These are phyloP conservation scores for Stagonosporopsis tanaceti DNA, from an alignment of 2,329 filamentous ascomycete genomes.

Conservation along the genomic window DNA sequence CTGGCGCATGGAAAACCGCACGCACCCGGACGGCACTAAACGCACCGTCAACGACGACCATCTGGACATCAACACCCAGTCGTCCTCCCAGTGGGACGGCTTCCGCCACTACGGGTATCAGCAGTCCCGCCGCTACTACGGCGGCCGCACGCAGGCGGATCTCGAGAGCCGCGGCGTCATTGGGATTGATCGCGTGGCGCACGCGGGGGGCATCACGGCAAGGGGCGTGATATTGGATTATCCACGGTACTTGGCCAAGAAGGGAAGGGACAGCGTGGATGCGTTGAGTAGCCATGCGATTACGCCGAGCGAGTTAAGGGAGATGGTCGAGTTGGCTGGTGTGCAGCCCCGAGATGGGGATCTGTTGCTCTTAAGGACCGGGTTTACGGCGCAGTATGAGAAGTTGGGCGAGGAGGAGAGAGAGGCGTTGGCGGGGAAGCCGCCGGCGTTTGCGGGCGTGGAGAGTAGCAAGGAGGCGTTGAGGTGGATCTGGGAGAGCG, in stretches of 20 bases:
- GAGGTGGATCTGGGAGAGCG: constrained; percentile 57
- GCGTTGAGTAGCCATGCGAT: constrained; percentile 37
- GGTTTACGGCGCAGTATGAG: constrained; percentile 50
- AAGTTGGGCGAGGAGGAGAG: constrained; percentile 31
- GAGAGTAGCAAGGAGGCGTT: constrained; percentile 48
- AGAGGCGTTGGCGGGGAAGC: constrained; percentile 36
- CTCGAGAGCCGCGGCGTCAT: constrained; percentile 49
- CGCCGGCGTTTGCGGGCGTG: constrained; percentile 52
- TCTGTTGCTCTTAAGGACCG: constrained; percentile 41
- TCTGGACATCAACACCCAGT: constrained; percentile 50
- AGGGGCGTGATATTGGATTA: constrained; percentile 46
- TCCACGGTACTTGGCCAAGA: constrained; percentile 35
- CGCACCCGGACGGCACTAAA: constrained; percentile 38
- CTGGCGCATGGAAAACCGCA: constrained; percentile 39
- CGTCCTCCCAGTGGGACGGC: constrained; percentile 51
- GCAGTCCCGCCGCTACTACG: constrained; percentile 53
- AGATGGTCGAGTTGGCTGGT: constrained; percentile 46
- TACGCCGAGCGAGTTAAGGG: constrained; percentile 32
- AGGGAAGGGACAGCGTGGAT: constrained; percentile 30
- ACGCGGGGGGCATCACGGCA: constrained; percentile 41
- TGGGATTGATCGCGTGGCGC: constrained; percentile 52
- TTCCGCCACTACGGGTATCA: constrained; percentile 55
- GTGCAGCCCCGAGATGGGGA: constrained; percentile 45
- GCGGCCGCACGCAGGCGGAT: constrained; percentile 51
- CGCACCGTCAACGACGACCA: constrained; percentile 50